Evolutionary conservation across 805 yeast genomes (phyloP), one percentile per base, ranked within the genome.

Genomic region (Jamesozyma piceae): DNA sequence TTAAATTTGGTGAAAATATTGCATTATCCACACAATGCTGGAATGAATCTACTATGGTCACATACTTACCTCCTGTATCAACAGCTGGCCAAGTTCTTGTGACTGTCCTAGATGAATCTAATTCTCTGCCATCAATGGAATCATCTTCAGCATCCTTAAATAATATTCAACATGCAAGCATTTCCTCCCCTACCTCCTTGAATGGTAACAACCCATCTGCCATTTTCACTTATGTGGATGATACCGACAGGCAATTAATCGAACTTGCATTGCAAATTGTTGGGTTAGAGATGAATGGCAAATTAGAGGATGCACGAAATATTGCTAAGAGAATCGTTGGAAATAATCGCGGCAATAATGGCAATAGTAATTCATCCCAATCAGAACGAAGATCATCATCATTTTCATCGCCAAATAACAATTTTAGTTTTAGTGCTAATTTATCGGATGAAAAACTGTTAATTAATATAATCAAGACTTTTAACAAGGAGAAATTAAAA

Each of bases 211-310:
- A 42, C 18, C n/a, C 37, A 5, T 62, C 63, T 27, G 57, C 63
- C 56, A 71, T 83, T 1, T 90, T 90, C 64, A 87, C 97, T 0
- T 90, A 90, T 55, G 74, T 86, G 37, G 96, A 90, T 65, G 97
- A 90, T 58, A 83, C 95, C 5, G 98, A 90, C 61, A 74, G 89
- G 49, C 95, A 89, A 61, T 72, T 90, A 57, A 84, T 89, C 57
- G 97, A 90, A 64, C 69, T 90, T 49, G 97, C 98, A 1, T 69
- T 90, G 51, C 97, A 90, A 57, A 90, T 90, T 52, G 95, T 90
- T 34, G 97, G 97, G 1, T 69, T 88, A 62, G 89, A 89, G 65
- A 87, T 89, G 95, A 88, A 85, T 56, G 97, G 97, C 43, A 80
- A 81, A 53, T 67, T 90, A 43, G 97, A 90, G 56, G 96, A 89